These are phyloP conservation scores for Cryptococcus neoformans DNA, from an alignment of 1,284 basidiomycete genomes.

Conservation along the genomic window DNA sequence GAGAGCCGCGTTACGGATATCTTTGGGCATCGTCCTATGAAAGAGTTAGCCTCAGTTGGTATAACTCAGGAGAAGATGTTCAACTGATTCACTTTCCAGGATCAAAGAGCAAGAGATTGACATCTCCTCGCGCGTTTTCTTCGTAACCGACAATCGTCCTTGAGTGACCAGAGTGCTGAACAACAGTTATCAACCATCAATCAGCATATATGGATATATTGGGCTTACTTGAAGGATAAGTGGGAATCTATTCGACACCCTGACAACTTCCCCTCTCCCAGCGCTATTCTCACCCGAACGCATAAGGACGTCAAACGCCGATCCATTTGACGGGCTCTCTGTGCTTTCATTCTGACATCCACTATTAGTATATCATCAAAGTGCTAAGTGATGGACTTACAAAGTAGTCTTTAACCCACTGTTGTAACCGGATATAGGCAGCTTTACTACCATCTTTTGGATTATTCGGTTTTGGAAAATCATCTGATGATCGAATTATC, in stretches of 20 bases:
- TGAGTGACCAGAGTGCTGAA: constrained; percentile 74
- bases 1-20: constrained; percentile 42
- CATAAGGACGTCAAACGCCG: constrained; percentile 32
- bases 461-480: constrained; percentile 39
- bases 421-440: constrained; percentile 26
- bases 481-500: constrained; percentile 20
- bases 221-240: constrained; percentile 59
- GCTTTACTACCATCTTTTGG: constrained; percentile 9
- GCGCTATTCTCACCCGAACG: constrained; percentile 11
- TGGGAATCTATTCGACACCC: constrained; percentile 64
- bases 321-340: neutral
- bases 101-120: constrained; percentile 71
- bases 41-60: constrained; percentile 5
- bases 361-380: neutral
- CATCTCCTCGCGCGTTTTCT: constrained; percentile 56
- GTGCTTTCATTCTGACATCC: neutral
- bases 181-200: neutral
- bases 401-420: constrained; percentile 46
- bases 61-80: neutral
- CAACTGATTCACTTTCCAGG: constrained; percentile 60
- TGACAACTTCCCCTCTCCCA: constrained; percentile 42
- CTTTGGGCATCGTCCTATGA: constrained; percentile 31
- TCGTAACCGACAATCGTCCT: constrained; percentile 81
- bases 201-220: neutral
- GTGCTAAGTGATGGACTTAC: constrained; percentile 16